A percentile compares a stretch with the other conserved stretches of the same genome.
Conservation (phyloP, 1,139 yeast species). For the Suhomyces yuchorum region DNA sequence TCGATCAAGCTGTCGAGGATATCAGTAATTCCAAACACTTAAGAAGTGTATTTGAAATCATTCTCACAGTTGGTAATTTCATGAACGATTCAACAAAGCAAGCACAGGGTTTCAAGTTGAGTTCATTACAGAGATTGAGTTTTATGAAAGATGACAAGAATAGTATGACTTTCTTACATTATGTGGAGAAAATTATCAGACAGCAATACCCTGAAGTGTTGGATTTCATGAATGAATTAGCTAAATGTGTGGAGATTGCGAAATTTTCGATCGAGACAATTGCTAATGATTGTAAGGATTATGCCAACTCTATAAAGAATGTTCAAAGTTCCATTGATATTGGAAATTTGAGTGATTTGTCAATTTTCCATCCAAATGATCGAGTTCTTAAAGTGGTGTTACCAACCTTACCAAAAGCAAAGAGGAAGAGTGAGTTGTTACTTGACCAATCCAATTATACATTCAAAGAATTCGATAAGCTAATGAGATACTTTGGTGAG, state of each 20-base stretch:
- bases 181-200: slow-evolving; percentile 73
- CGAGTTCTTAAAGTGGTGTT: slow-evolving; percentile 61
- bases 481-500: slow-evolving; percentile 78
- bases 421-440: slow-evolving; percentile 64
- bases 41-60: slow-evolving; percentile 70
- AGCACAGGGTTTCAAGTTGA: slow-evolving; percentile 77
- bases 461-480: slow-evolving; percentile 64
- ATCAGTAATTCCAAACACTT: slow-evolving; percentile 60
- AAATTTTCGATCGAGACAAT: slow-evolving; percentile 71
- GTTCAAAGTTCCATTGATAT: slow-evolving; percentile 73
- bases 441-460: slow-evolving; percentile 65
- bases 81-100: slow-evolving; percentile 82
- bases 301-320: slow-evolving; percentile 58
- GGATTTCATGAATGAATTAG: slow-evolving; percentile 59
- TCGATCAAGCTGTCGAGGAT: slow-evolving; percentile 66
- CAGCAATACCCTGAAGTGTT: slow-evolving; percentile 67
- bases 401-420: slow-evolving; percentile 68
- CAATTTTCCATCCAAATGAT: slow-evolving; percentile 76
- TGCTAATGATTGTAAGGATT: slow-evolving; percentile 61
- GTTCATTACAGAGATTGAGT: slow-evolving; percentile 71
- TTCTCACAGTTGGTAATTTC: slow-evolving; percentile 79
- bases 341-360: slow-evolving; percentile 75
- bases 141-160: slow-evolving; percentile 79
- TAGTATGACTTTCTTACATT: slow-evolving; percentile 76
- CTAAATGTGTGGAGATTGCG: slow-evolving; percentile 59